A percentile compares a stretch with the other conserved stretches of the same genome.
phyloP scores from a whole-genome alignment of 495 filamentous ascomycete species.

The Cenococcum geophilum region DNA sequence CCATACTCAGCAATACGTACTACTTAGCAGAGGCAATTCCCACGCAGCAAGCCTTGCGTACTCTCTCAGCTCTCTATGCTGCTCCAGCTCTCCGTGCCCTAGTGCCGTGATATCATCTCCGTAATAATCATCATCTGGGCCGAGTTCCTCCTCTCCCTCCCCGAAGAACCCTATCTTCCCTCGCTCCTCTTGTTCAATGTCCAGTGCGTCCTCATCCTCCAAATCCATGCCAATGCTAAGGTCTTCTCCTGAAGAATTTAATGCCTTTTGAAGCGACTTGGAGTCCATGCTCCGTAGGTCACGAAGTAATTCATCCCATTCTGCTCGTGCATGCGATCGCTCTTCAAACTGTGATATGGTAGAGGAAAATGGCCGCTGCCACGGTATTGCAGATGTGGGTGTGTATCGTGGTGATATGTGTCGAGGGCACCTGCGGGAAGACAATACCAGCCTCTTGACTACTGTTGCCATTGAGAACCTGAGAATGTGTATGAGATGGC shows the following conservation, averaged over 20 bases:
- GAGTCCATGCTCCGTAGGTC: neutral
- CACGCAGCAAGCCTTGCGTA: slow-evolving; percentile 84
- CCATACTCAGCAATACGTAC: slow-evolving; percentile 48
- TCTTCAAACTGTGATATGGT: slow-evolving; percentile 17
- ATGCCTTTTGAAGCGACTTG: neutral
- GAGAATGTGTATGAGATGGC: neutral
- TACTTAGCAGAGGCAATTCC: slow-evolving; percentile 88
- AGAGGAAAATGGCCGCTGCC: slow-evolving; percentile 26
- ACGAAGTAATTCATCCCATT: neutral
- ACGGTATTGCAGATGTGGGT: slow-evolving; percentile 13
- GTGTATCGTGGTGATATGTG: slow-evolving; percentile 12
- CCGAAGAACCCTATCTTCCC: slow-evolving; percentile 22
- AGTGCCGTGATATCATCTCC: slow-evolving; percentile 77
- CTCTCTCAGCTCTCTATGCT: slow-evolving; percentile 82
- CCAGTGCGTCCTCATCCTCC: slow-evolving; percentile 18
- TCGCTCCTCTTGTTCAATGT: neutral
- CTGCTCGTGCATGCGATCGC: neutral
- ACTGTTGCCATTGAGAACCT: slow-evolving; percentile 38
- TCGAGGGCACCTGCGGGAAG: slow-evolving; percentile 25
- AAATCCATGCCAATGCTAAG: neutral
- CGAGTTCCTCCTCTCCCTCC: slow-evolving; percentile 22
- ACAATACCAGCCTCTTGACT: slow-evolving; percentile 33
- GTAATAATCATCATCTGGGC: slow-evolving; percentile 52
- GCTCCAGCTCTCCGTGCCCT: slow-evolving; percentile 80
- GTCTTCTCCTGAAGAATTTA: neutral